These are phyloP conservation scores for Coffea eugenioides DNA, from an alignment of 257 asterid species.

Conservation along the genomic window DNA sequence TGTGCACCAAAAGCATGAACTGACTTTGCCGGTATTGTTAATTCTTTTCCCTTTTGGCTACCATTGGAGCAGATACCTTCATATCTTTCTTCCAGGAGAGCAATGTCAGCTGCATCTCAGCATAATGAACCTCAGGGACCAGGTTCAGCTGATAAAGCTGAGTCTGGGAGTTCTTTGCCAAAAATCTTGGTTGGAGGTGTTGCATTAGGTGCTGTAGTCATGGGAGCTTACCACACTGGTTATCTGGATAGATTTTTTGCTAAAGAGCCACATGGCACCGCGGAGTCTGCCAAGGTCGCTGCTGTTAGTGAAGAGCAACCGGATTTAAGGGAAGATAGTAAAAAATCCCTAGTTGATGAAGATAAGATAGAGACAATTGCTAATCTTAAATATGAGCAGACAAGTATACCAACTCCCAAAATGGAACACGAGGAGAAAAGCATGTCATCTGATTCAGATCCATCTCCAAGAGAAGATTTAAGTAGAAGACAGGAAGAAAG, in stretches of 20 bases:
- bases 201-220: constrained; percentile 58
- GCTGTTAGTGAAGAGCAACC: constrained; percentile 21
- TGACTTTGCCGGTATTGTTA: neutral
- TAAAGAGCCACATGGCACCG: constrained; percentile 45
- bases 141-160: constrained; percentile 38
- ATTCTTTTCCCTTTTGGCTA: constrained; percentile 1
- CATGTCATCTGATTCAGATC: constrained; percentile 36
- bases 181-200: constrained; percentile 64
- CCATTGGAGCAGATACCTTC: constrained; percentile 68
- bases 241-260: constrained; percentile 53
- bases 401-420: constrained; percentile 31
- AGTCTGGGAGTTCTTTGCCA: constrained; percentile 47
- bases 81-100: constrained; percentile 77
- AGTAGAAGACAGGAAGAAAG: constrained; percentile 38
- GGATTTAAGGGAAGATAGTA: constrained; percentile 30
- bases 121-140: constrained; percentile 44
- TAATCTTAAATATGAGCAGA: constrained; percentile 30
- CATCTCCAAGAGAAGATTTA: constrained; percentile 37
- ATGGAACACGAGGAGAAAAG: constrained; percentile 42
- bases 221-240: constrained; percentile 73
- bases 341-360: constrained; percentile 35
- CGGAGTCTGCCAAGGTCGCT: constrained; percentile 32
- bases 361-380: constrained; percentile 19
- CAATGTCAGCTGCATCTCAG: constrained; percentile 49
- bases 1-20: constrained; percentile 7